Conservation (phyloP, 768 basidiomycete genomes). For the Suillus clintonianus region DNA sequence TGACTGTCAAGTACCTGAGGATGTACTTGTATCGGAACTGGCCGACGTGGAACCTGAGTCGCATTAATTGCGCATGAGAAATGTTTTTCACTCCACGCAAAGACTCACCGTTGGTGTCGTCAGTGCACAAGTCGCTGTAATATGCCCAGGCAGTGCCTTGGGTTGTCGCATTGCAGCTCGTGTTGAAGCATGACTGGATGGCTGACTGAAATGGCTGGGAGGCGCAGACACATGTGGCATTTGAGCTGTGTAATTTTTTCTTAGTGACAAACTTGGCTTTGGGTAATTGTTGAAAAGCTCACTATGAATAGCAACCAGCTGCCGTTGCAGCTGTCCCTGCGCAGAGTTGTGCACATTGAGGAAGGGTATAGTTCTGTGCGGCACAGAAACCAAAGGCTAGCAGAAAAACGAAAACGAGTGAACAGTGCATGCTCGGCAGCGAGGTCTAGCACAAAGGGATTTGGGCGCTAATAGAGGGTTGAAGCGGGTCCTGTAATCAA, state of each 20-base stretch:
- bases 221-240: neutral
- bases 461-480: neutral
- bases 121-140: neutral
- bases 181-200: neutral
- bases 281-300: neutral
- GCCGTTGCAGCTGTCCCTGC: neutral
- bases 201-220: neutral
- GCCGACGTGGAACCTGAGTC: neutral
- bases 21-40: neutral
- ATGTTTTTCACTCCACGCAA: neutral
- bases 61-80: neutral
- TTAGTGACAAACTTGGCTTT: neutral
- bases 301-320: neutral
- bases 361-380: neutral
- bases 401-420: neutral
- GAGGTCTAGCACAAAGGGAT: neutral
- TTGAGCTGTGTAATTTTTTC: neutral
- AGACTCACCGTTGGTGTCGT: neutral
- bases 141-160: neutral
- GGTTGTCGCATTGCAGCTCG: neutral
- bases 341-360: neutral
- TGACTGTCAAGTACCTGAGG: neutral
- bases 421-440: neutral
- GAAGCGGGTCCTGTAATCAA: neutral
- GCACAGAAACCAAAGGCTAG: neutral